phyloP scores from a whole-genome alignment of 148 eudicot species.

The Rhododendron vialii region DNA sequence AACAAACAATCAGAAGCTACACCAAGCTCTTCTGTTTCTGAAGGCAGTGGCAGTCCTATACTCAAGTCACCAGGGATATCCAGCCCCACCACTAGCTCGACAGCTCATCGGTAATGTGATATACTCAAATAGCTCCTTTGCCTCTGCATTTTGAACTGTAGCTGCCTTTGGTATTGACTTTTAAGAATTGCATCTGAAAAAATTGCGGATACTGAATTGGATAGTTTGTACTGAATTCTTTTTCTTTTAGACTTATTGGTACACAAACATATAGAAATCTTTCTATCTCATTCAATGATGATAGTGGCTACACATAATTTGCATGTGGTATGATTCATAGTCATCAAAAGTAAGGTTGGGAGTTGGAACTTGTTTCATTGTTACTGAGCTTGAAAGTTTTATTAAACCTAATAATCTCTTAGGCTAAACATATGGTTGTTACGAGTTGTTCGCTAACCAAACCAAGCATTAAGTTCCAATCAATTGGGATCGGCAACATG shows the following conservation, averaged over 20 bases:
- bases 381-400: background rate
- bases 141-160: background rate
- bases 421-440: background rate
- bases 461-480: background rate
- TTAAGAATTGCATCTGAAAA: background rate
- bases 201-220: background rate
- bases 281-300: background rate
- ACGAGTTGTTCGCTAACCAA: background rate
- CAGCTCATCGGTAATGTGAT: slow-evolving; percentile 57
- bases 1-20: slow-evolving; percentile 72
- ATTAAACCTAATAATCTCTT: background rate
- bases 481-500: background rate
- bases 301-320: background rate
- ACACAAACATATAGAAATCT: background rate
- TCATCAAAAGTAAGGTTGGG: background rate
- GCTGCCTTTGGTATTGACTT: background rate
- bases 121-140: background rate
- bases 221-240: background rate
- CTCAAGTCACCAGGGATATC: slow-evolving; percentile 57
- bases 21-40: slow-evolving; percentile 70
- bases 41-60: slow-evolving; percentile 58
- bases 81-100: slow-evolving; percentile 64
- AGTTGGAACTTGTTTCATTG: background rate
- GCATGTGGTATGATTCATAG: background rate
- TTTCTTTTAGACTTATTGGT: background rate